Conservation (phyloP, 306 rosid species). For the Trifolium dubium region DNA sequence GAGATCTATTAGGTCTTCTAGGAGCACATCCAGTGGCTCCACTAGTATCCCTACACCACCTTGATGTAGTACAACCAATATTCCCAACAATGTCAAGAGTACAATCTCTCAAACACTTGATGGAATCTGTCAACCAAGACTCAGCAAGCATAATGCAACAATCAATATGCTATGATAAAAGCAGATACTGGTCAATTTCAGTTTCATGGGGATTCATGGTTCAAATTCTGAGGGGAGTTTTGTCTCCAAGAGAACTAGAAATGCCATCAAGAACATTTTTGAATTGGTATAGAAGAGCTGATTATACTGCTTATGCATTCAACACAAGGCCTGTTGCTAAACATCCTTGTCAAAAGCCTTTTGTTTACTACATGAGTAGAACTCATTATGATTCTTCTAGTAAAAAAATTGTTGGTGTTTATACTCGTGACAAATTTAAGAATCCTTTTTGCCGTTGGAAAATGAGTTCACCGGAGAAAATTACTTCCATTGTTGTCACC, state of each 20-base stretch:
- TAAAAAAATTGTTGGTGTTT: constrained; percentile 51
- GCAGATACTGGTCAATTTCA: constrained; percentile 75
- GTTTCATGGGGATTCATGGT: constrained; percentile 89
- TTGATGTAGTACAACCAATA: constrained; percentile 84
- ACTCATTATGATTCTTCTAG: constrained; percentile 47
- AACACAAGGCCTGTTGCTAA: constrained; percentile 85
- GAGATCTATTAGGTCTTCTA: constrained; percentile 76
- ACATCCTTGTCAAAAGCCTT: constrained; percentile 86
- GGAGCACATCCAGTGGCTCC: constrained; percentile 90
- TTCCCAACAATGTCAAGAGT: constrained; percentile 70
- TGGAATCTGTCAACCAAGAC: constrained; percentile 62
- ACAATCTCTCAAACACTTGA: constrained; percentile 56
- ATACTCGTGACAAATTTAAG: constrained; percentile 42
- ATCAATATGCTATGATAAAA: constrained; percentile 83
- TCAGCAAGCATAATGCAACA: constrained; percentile 86
- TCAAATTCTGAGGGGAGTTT: constrained; percentile 73
- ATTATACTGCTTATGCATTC: constrained; percentile 85
- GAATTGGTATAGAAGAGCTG: constrained; percentile 80
- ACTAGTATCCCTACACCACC: constrained; percentile 75
- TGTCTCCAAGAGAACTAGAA: constrained; percentile 85
- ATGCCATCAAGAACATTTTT: constrained; percentile 85
- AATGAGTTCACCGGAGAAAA: constrained; percentile 63
- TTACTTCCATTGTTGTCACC: constrained; percentile 59
- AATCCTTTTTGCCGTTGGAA: constrained; percentile 68
- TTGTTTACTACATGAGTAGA: constrained; percentile 54